Base-by-base conservation (phyloP, 139 green algal genomes). In the Auxenochlorella protothecoides region DNA sequence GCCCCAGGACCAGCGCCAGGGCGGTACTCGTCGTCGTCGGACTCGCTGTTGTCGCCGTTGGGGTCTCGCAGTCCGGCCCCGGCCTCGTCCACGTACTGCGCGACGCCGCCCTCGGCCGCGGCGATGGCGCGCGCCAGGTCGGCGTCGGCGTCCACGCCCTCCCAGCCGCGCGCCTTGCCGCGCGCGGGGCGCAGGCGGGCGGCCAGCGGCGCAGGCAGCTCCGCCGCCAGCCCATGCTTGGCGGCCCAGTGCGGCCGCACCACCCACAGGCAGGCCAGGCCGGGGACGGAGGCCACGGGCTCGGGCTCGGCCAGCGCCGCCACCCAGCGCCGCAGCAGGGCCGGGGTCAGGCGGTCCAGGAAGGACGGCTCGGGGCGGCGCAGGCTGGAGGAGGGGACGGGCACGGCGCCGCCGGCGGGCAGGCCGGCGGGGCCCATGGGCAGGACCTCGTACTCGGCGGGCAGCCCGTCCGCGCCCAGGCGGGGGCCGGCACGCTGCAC, bases 211-310 rank as follows among this genome's bases (percentile, higher is more conserved):
- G 64, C 51, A 7, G 77, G 77, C 59, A 78, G 55, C 16, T 76
- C 55, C 51, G 69, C 15, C 4, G 77, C 66, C 59, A 84, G 64
- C n/a, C 66, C 74, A 60, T 77, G 65, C 55, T 62, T 61, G 52
- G 72, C 60, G 8, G 55, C 5, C 14, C 59, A 77, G 51, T 77
- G 66, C 3, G 74, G 63, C 11, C 67, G 60, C 51, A 69, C 73
- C 3, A 67, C 61, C 80, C 80, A 85, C 44, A 85, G 55, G 59
- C 76, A 80, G 7, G 57, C 62, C 14, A 85, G 16, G 7, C 74
- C 80, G 4, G 74, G 74, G 7, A 85, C 80, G 15, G 16, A 62
- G n/a, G 5, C 44, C 8, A 81, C 53, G 3, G 14, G 74, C 53
- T 81, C 69, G 44, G 63, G 57, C n/a, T 12, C 53, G 2, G 77